Conservation (phyloP, 169 alveolate genomes). For the Plasmodium vinckei region DNA sequence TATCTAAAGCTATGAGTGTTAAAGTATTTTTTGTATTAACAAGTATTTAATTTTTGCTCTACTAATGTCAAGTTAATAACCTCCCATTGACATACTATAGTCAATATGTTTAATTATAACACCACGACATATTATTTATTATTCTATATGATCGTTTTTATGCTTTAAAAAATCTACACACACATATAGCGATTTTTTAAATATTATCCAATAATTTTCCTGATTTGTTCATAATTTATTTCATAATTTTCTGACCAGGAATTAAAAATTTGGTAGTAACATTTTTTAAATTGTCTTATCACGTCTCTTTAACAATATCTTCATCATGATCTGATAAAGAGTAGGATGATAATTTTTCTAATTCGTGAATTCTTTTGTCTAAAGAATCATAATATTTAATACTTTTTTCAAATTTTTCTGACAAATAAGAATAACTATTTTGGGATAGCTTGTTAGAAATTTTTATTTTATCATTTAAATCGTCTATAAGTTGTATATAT, state of each 20-base stretch:
- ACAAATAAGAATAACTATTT: constrained; percentile 5
- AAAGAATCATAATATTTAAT: constrained; percentile 15
- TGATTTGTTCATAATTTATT: neutral
- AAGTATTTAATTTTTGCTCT: too few species aligned
- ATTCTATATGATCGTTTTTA: too few species aligned
- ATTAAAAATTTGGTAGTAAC: constrained; percentile 10
- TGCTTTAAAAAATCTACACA: too few species aligned
- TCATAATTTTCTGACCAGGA: constrained; percentile 10
- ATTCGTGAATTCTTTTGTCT: constrained; percentile 8
- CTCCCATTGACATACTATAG: too few species aligned
- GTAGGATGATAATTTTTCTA: neutral
- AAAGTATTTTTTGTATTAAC: too few species aligned
- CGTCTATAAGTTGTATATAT: constrained; percentile 44
- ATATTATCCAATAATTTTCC: neutral
- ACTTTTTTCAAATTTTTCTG: constrained; percentile 17
- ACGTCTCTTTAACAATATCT: neutral
- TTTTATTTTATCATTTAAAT: constrained; percentile 75
- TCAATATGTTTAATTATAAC: too few species aligned
- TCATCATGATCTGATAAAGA: neutral
- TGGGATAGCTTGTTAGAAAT: constrained; percentile 45
- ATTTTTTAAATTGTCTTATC: neutral
- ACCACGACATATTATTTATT: too few species aligned
- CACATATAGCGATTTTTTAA: too few species aligned
- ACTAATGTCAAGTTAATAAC: too few species aligned
- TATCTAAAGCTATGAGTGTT: too few species aligned